These are phyloP conservation scores for Botrytis tulipae DNA, from an alignment of 2,329 filamentous ascomycete species.

Conservation along the genomic window DNA sequence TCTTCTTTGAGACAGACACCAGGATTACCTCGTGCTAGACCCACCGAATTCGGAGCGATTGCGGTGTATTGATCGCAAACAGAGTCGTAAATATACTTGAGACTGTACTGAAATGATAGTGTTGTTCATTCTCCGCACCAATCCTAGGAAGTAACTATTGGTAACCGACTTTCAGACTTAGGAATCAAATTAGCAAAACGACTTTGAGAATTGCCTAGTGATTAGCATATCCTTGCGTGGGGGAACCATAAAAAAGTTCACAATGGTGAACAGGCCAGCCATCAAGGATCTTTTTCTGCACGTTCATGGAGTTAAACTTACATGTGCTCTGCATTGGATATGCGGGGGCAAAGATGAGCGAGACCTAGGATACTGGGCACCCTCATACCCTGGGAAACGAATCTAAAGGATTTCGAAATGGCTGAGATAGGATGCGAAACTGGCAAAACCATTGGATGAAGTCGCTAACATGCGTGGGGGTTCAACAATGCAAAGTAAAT, in stretches of 20 bases:
- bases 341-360: conserved; percentile 12
- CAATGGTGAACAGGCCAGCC: neutral
- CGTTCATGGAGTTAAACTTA: neutral
- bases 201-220: neutral
- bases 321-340: conserved; percentile 7
- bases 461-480: conserved; percentile 4
- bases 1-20: neutral
- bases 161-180: neutral
- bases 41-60: conserved; percentile 16
- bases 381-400: neutral
- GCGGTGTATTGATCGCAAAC: conserved; percentile 14
- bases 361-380: neutral
- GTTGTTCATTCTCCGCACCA: conserved; percentile 10
- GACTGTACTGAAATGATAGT: neutral
- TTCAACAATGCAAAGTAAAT: neutral
- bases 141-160: neutral
- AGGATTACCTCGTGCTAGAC: conserved; percentile 12
- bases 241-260: neutral
- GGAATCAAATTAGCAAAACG: neutral
- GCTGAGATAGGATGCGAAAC: neutral
- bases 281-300: conserved; percentile 10
- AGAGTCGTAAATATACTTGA: neutral
- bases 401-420: conserved; percentile 5
- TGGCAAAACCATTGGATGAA: neutral
- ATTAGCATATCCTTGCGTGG: neutral